These are phyloP conservation scores for Gracilaria vermiculophylla DNA, from an alignment of 23 red algal species.

Conservation along the genomic window DNA sequence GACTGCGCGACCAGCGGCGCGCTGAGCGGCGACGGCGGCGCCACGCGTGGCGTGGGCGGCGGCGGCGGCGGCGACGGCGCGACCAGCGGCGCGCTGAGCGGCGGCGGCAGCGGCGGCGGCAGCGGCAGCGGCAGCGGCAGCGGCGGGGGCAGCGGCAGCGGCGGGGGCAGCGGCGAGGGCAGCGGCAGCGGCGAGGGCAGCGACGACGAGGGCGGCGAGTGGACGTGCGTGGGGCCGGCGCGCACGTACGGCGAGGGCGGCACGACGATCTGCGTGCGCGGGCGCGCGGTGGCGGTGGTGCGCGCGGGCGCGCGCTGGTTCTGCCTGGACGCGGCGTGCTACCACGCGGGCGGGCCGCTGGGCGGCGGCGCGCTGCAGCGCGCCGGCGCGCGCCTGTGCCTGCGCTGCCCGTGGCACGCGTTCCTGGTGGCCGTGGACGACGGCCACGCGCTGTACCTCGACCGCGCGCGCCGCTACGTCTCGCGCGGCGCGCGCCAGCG, in stretches of 20 bases:
- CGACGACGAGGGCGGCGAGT: not conserved
- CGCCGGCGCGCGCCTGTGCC: conserved; percentile 20
- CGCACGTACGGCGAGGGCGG: not conserved
- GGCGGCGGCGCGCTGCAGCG: not conserved
- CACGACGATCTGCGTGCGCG: conserved; percentile 3
- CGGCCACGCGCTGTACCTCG: conserved; percentile 73
- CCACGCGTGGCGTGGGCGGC: too few relatives aligned
- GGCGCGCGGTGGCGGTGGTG: conserved; percentile 35
- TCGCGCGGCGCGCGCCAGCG: conserved; percentile 67
- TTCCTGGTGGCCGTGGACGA: conserved; percentile 58
- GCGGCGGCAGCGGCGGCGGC: too few relatives aligned
- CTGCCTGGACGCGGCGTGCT: conserved; percentile 63
- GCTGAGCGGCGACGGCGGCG: too few relatives aligned
- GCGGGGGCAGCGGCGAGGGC: too few relatives aligned
- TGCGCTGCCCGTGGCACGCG: conserved; percentile 75
- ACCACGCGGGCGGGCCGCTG: conserved; percentile 81
- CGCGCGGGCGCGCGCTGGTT: not conserved
- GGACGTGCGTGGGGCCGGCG: conserved; percentile 10
- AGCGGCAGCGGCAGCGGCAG: too few relatives aligned
- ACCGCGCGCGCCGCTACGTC: not conserved
- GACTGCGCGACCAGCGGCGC: too few relatives aligned
- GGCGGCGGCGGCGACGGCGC: too few relatives aligned
- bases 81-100: too few relatives aligned
- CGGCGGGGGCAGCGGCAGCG: too few relatives aligned
- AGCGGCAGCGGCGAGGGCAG: not conserved